A percentile compares a stretch with the other conserved stretches of the same genome.
Evolutionary conservation across 225 moss, liverwort and hornwort genomes (phyloP).

Genomic region (Takakia lepidozioides): DNA sequence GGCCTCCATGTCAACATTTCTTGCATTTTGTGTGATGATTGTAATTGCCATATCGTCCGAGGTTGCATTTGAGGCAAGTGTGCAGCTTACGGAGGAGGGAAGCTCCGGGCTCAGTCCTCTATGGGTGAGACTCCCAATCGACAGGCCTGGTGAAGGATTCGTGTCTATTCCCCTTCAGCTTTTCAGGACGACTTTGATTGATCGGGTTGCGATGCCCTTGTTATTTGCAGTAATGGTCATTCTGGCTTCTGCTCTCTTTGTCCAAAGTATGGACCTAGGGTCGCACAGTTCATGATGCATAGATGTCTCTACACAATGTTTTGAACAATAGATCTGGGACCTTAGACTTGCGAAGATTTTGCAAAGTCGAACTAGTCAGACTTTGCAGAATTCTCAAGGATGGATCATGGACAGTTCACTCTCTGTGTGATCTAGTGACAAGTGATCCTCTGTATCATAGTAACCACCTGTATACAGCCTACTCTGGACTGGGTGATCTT

Average conservation of each 20-base stretch:
- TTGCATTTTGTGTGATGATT: constrained; percentile 14
- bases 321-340: no score
- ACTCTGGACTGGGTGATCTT: no score
- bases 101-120: constrained; percentile 1
- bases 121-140: constrained; percentile 19
- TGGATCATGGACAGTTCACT: no score
- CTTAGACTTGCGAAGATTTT: no score
- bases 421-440: no score
- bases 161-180: constrained; percentile 17
- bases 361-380: no score
- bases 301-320: no score
- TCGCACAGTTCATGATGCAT: no score
- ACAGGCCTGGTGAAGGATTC: constrained; percentile 19
- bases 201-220: constrained; percentile 13
- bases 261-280: constrained; percentile 11
- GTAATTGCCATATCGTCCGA: constrained; percentile 10
- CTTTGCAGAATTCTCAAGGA: no score
- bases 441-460: no score
- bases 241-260: constrained; percentile 10
- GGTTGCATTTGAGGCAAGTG: constrained; percentile 22
- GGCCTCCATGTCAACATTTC: no score
- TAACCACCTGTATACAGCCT: no score
- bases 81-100: constrained; percentile 8
- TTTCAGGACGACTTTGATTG: constrained; percentile 12
- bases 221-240: constrained; percentile 18